Percentiles rank a stretch among this genome's conserved stretches.
These are phyloP conservation scores for Wickerhamomyces bisporus DNA, from an alignment of 805 yeast species.

Conservation along the genomic window DNA sequence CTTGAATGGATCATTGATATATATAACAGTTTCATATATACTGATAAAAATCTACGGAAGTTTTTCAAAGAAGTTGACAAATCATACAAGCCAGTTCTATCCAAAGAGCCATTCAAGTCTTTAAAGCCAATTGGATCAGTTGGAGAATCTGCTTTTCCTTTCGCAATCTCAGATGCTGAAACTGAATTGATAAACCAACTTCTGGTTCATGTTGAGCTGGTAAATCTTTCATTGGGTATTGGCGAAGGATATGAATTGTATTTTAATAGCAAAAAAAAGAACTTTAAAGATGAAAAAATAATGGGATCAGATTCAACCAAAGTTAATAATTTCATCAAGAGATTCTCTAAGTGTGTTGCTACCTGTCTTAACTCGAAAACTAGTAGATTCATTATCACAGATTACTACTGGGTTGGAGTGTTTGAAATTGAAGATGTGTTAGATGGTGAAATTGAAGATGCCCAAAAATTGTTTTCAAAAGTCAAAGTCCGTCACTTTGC, in stretches of 20 bases:
- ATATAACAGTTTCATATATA: conserved; percentile 1
- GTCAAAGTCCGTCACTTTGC: conserved; percentile 23
- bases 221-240: conserved; percentile 17
- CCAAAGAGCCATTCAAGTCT: conserved; percentile 7
- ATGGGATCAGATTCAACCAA: conserved; percentile 20
- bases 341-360: conserved; percentile 23
- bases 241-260: conserved; percentile 24
- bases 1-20: conserved; percentile 2
- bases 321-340: conserved; percentile 20
- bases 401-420: conserved; percentile 24
- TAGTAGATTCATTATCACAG: conserved; percentile 20
- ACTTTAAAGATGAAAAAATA: conserved; percentile 6
- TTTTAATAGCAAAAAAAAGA: conserved; percentile 15
- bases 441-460: conserved; percentile 24
- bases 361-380: conserved; percentile 24
- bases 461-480: conserved; percentile 15
- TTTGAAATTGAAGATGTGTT: conserved; percentile 22
- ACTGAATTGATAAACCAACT: conserved; percentile 16
- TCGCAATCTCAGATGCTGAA: conserved; percentile 19
- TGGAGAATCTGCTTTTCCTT: conserved; percentile 17
- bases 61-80: conserved; percentile 14
- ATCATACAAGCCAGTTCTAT: conserved; percentile 9
- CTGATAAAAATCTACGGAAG: conserved; percentile 5
- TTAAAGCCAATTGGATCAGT: conserved; percentile 22
- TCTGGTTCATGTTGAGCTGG: conserved; percentile 21